phyloP scores from a whole-genome alignment of 306 rosid species.

The Vicia sativa region DNA sequence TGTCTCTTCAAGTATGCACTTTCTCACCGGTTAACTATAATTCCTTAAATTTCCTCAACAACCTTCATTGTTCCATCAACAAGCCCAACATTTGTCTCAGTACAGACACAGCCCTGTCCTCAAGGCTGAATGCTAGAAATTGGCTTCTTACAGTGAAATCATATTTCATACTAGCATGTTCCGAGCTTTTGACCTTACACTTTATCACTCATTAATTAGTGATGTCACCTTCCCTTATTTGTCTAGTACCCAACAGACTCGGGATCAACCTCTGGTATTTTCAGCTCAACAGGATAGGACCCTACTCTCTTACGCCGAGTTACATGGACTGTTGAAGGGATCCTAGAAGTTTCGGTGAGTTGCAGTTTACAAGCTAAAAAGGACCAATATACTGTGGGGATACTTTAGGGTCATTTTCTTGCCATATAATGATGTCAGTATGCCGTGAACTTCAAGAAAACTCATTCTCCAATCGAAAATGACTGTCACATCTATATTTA shows the following conservation, averaged over 20 bases:
- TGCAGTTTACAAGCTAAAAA: not conserved
- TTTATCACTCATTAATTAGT: not conserved
- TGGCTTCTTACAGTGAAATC: not conserved
- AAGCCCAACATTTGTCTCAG: not conserved
- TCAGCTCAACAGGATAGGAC: not conserved
- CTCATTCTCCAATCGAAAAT: not conserved
- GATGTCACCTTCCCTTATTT: not conserved
- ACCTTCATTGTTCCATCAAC: not conserved
- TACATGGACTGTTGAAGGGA: not conserved
- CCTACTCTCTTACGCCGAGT: not conserved
- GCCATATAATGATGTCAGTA: not conserved
- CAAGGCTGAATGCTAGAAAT: not conserved
- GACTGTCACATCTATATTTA: not conserved
- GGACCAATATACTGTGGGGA: not conserved
- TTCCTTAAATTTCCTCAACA: conserved; percentile 7
- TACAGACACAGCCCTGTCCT: not conserved
- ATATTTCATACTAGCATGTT: not conserved
- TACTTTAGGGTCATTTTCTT: not conserved
- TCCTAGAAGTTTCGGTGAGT: not conserved
- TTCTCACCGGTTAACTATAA: conserved; percentile 2
- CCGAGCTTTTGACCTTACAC: not conserved
- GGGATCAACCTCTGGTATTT: not conserved
- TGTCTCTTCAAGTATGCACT: conserved; percentile 3
- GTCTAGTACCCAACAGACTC: not conserved
- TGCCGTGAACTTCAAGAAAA: not conserved